Evolutionary conservation across 2,329 filamentous ascomycete genomes (phyloP), one percentile per base, ranked within the genome.

Genomic region (Nothophoma quercina): DNA sequence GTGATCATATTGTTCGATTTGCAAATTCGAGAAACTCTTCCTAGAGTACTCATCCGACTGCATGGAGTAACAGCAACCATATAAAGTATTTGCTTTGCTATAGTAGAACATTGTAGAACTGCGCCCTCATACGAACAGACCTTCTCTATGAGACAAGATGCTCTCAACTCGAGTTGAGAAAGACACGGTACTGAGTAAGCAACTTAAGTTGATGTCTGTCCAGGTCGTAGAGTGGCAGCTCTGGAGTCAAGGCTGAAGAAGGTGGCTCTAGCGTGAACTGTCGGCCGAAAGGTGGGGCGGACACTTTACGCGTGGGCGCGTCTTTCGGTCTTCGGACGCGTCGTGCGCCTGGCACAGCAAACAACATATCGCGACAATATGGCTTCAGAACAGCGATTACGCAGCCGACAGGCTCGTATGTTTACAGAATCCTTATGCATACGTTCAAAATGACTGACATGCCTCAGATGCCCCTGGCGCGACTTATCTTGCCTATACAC

Each of bases 401-500:
- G 69, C 38, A 61, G 63, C 21, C 63, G 69, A 41, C 68, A 70
- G 49, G 70, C 70, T 52, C 70, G 70, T 73, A 56, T 49, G 70
- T 63, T 4, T 34, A 12, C 1, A 2, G 5, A 22, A 2, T 4
- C 1, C 10, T 32, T 64, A 62, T 34, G 16, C 52, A 25, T 22
- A 29, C 7, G n/a, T 23, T 19, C 13, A 19, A 23, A 3, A 9
- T 9, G n/a, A 39, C 34, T 55, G 16, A 55, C 22, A 29, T 13
- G 21, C 21, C 12, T 30, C 50, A 87, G 85, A 99, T 76, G 93
- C 91, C 2, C 88, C 90, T 46, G 96, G 96, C 59, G 85, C 87
- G 51, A 98, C 96, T 2, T 92, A 87, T 64, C 87, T 96, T 62
- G 85, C 89, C 59, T 98, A 98, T 76, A 97, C 93, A 1, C 90